These are phyloP conservation scores for Metschnikowia bowlesiae DNA, from an alignment of 805 yeast species.

Conservation along the genomic window DNA sequence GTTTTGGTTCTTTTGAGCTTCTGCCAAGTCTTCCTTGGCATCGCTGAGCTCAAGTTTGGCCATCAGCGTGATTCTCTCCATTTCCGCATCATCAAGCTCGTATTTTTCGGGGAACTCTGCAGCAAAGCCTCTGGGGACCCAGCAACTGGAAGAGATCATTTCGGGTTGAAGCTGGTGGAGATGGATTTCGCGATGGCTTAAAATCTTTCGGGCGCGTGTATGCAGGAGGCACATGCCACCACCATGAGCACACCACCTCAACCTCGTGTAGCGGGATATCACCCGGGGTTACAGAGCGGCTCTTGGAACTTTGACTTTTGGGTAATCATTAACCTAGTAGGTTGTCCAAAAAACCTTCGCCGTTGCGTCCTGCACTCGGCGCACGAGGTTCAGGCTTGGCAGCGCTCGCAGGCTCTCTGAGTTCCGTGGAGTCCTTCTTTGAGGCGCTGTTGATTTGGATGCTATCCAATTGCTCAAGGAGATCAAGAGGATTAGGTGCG, in stretches of 20 bases:
- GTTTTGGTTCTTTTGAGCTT: slow-evolving; percentile 26
- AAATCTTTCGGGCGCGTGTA: not conserved
- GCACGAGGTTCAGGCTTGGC: too few species aligned
- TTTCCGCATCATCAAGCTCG: slow-evolving; percentile 85
- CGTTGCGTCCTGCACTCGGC: not conserved
- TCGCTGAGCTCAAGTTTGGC: slow-evolving; percentile 80
- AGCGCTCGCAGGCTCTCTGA: too few species aligned
- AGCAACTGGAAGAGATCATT: slow-evolving; percentile 87
- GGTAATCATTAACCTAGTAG: slow-evolving; percentile 5
- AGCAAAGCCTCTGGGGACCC: slow-evolving; percentile 97
- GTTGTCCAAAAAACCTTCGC: slow-evolving; percentile 17
- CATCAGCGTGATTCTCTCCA: slow-evolving; percentile 82
- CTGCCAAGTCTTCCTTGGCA: slow-evolving; percentile 61
- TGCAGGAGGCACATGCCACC: not conserved
- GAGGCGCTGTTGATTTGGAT: not conserved
- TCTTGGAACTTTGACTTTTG: not conserved
- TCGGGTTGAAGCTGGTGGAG: not conserved
- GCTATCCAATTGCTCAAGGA: not conserved
- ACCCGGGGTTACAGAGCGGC: too few species aligned
- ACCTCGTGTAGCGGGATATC: too few species aligned
- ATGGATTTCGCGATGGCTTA: slow-evolving; percentile 7
- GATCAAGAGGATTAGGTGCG: not conserved
- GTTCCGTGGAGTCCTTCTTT: too few species aligned
- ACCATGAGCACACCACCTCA: not conserved
- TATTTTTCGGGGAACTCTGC: slow-evolving; percentile 88